These are phyloP conservation scores for Sindora glabra DNA, from an alignment of 306 rosid species.

Conservation along the genomic window DNA sequence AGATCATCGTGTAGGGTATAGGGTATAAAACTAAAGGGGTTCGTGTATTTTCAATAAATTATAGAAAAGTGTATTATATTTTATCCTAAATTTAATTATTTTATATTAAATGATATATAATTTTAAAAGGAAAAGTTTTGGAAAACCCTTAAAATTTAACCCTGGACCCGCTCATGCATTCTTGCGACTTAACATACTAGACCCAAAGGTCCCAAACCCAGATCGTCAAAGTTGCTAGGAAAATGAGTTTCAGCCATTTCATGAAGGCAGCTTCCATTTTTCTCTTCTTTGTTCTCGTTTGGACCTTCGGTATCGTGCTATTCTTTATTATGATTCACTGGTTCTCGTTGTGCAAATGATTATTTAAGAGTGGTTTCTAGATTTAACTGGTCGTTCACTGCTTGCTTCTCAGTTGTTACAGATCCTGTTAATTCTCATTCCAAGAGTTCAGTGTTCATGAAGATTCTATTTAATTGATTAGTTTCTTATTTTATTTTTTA, in stretches of 20 bases:
- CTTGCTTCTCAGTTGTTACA: not conserved
- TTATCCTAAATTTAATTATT: too few species aligned
- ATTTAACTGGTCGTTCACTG: not conserved
- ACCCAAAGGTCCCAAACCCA: too few species aligned
- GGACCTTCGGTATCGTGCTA: constrained; percentile 28
- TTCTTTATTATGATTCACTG: not conserved
- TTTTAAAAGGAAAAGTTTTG: too few species aligned
- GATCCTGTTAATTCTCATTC: constrained; percentile 2
- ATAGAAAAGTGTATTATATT: too few species aligned
- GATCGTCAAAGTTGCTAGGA: too few species aligned
- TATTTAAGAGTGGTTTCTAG: not conserved
- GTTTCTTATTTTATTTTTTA: not conserved
- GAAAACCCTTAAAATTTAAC: too few species aligned
- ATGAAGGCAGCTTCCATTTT: constrained; percentile 28
- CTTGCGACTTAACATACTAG: too few species aligned
- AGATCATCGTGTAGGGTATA: too few species aligned
- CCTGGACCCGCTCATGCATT: too few species aligned
- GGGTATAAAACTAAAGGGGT: too few species aligned
- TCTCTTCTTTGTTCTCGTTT: constrained; percentile 30
- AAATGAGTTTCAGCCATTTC: constrained; percentile 19
- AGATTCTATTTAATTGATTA: not conserved
- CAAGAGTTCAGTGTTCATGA: not conserved
- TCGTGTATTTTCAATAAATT: too few species aligned
- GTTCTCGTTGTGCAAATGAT: not conserved
- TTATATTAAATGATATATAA: too few species aligned